Base-by-base conservation (phyloP, 2,329 filamentous ascomycete species). In the Colletotrichum sojae region DNA sequence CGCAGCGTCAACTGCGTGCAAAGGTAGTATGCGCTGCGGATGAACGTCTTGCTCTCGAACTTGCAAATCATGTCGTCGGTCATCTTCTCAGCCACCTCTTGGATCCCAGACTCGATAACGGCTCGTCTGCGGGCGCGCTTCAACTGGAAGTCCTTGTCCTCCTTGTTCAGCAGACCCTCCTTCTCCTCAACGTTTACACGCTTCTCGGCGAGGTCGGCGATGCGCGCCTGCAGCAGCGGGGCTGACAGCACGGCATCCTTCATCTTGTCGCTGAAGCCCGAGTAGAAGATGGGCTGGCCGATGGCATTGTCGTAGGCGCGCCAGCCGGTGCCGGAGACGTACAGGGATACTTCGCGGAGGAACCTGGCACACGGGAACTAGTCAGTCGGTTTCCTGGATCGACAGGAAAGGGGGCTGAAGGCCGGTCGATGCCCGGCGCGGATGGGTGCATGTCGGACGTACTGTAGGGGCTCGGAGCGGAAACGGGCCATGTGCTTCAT, bases 41-140 rank as follows among this genome's bases (percentile, higher is more conserved):
- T 97, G 77, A 98, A 98, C 2, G 89, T 85, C 78, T 95, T 97
- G 84, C 92, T 97, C 81, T 99, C 96, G 87, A 98, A 95, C 82
- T 99, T 99, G 88, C 95, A 98, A 71, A 99, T 98, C 96, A 99
- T 98, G 71, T 92, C 90, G 77, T 97, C 94, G 25, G 94, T 94
- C 88, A 96, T 91, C 73, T 92, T 91, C 72, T 96, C 94, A 4
- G 94, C 92, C 5, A 98, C 91, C 76, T 97, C 91, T 63, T 90
- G 86, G 53, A 99, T 83, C 67, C 91, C 91, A 45, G 85, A 84
- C 76, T 94, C 90, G 64, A 98, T 89, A 74, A 92, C 89, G 64
- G 82, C 83, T 61, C 85, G 88, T 63, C 88, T 83, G 71, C 86
- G 86, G 5, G 82, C 82, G 64, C 86, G 84, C 78, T 89, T 84